phyloP scores from a whole-genome alignment of 257 asterid species.

The Ballota nigra region DNA sequence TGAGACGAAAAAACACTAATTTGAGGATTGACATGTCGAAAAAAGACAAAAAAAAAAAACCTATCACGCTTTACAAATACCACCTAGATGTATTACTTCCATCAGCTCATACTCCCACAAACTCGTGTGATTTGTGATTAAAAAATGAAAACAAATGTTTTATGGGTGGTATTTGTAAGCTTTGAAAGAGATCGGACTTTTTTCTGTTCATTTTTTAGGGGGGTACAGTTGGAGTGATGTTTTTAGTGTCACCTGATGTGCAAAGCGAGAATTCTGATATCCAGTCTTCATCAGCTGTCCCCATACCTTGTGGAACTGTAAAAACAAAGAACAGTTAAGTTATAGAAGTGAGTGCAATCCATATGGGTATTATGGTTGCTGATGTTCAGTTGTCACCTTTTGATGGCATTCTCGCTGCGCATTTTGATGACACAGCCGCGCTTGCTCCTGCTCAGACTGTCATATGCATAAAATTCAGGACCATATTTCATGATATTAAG shows the following conservation, averaged over 20 bases:
- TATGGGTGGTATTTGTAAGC: not conserved
- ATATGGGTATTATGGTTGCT: slow-evolving; percentile 32
- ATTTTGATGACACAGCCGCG: slow-evolving; percentile 67
- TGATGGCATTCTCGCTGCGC: slow-evolving; percentile 76
- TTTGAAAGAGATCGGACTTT: slow-evolving; percentile 1
- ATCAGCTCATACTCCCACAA: not conserved
- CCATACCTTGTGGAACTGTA: slow-evolving; percentile 95
- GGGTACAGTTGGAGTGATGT: not conserved
- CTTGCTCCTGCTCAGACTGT: slow-evolving; percentile 65
- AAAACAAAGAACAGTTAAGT: not conserved
- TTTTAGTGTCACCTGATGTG: slow-evolving; percentile 74
- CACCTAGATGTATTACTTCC: too few species aligned
- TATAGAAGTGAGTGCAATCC: not conserved
- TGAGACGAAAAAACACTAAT: not conserved
- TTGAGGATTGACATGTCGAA: not conserved
- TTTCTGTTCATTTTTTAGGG: not conserved
- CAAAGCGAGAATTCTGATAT: slow-evolving; percentile 93
- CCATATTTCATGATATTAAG: not conserved
- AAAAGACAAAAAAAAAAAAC: not conserved
- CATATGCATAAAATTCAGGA: not conserved
- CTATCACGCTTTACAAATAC: not conserved
- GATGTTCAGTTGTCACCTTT: slow-evolving; percentile 54
- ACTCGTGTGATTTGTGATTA: not conserved
- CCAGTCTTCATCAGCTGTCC: slow-evolving; percentile 99
- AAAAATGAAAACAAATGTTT: not conserved